These are phyloP conservation scores for Xerocomus spinulosus DNA, from an alignment of 768 basidiomycete genomes.

Conservation along the genomic window DNA sequence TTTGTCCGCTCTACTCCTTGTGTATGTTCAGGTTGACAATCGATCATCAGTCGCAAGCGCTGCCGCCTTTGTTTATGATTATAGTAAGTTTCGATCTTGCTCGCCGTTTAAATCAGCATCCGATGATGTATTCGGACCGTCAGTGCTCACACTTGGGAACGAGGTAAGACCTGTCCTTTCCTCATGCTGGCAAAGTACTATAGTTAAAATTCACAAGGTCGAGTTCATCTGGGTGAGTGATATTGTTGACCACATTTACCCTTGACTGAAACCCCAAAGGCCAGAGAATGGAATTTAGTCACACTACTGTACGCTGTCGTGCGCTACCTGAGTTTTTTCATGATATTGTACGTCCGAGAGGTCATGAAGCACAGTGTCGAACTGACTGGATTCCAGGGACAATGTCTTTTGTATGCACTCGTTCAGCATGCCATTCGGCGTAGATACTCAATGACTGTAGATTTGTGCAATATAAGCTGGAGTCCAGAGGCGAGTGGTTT, in stretches of 20 bases:
- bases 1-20: background rate
- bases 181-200: too few species aligned
- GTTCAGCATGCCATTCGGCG: background rate
- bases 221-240: slow-evolving; percentile 15
- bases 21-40: background rate
- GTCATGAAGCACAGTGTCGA: background rate
- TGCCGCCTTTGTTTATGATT: slow-evolving; percentile 14
- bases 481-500: slow-evolving; percentile 4
- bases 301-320: slow-evolving; percentile 14
- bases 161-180: background rate
- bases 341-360: slow-evolving; percentile 7
- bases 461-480: slow-evolving; percentile 6
- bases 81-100: slow-evolving; percentile 4
- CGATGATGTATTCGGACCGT: background rate
- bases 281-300: slow-evolving; percentile 12
- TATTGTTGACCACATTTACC: background rate
- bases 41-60: slow-evolving; percentile 6
- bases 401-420: slow-evolving; percentile 7
- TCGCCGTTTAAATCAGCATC: background rate
- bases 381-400: slow-evolving; percentile 4
- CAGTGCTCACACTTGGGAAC: slow-evolving; percentile 10
- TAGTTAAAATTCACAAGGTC: slow-evolving; percentile 2
- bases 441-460: slow-evolving; percentile 2
- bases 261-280: slow-evolving; percentile 2
- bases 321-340: slow-evolving; percentile 14